Conservation (phyloP, 306 rosid species). For the Lathyrus aphaca region DNA sequence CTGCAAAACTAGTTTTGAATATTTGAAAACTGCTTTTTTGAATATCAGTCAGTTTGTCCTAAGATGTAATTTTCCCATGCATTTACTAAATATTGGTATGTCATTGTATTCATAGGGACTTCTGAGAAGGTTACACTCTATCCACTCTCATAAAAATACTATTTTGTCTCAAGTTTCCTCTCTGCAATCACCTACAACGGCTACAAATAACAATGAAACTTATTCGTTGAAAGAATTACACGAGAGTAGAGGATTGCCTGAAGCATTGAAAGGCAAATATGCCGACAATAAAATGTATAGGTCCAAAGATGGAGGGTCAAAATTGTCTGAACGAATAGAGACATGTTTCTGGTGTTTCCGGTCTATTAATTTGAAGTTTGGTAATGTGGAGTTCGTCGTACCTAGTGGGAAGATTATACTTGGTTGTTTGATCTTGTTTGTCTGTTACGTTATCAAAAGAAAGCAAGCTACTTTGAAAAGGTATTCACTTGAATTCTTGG, state of each 20-base stretch:
- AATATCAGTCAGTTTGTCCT: constrained; percentile 24
- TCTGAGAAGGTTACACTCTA: constrained; percentile 65
- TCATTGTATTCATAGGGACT: constrained; percentile 51
- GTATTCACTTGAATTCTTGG: constrained; percentile 40
- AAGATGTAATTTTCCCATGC: constrained; percentile 12
- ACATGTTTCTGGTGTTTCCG: constrained; percentile 73
- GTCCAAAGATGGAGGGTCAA: constrained; percentile 50
- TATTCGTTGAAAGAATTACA: constrained; percentile 39
- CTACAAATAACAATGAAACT: constrained; percentile 41
- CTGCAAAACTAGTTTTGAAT: constrained; percentile 7
- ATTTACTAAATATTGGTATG: constrained; percentile 27
- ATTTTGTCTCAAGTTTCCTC: constrained; percentile 46
- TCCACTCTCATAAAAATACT: constrained; percentile 57
- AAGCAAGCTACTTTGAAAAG: constrained; percentile 63
- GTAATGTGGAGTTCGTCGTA: constrained; percentile 54
- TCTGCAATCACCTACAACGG: constrained; percentile 36
- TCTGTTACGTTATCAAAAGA: constrained; percentile 57
- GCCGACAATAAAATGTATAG: constrained; percentile 35
- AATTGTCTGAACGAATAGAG: constrained; percentile 56
- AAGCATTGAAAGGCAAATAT: constrained; percentile 39
- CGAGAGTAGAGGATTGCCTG: constrained; percentile 32
- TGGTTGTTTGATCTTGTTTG: constrained; percentile 61
- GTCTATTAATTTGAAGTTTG: constrained; percentile 66
- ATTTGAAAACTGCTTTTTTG: not conserved
- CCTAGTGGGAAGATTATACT: constrained; percentile 65